phyloP scores from a whole-genome alignment of 331 rosid genomes.

The Rhamnella rubrinervis region DNA sequence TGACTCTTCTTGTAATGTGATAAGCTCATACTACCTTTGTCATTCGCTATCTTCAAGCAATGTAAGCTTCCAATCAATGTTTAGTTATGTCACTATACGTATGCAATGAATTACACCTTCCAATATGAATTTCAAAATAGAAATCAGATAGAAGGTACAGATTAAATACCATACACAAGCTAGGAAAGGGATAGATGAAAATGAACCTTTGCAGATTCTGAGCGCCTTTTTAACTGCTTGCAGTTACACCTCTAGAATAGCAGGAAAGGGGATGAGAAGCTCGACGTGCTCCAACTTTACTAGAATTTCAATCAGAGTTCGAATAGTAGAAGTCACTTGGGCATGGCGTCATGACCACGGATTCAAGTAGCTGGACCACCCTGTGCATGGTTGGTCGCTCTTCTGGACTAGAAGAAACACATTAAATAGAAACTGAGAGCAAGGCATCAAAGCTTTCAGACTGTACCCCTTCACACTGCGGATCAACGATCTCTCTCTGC shows the following conservation, averaged over 20 bases:
- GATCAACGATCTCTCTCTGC: slow-evolving; percentile 82
- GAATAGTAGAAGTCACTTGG: slow-evolving; percentile 96
- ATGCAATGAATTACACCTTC: too few relatives aligned
- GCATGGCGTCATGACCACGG: slow-evolving; percentile 97
- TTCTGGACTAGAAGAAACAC: slow-evolving; percentile 88
- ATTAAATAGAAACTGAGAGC: slow-evolving; percentile 78
- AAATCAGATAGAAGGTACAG: too few relatives aligned
- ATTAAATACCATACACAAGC: too few relatives aligned
- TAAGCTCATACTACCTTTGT: too few relatives aligned
- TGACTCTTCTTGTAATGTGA: too few relatives aligned
- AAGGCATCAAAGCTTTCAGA: slow-evolving; percentile 85
- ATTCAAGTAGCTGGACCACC: slow-evolving; percentile 90
- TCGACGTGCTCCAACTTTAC: slow-evolving; percentile 21
- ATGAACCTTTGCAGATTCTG: slow-evolving; percentile 28
- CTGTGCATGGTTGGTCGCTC: slow-evolving; percentile 98
- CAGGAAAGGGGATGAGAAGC: slow-evolving; percentile 29
- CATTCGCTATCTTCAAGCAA: too few relatives aligned
- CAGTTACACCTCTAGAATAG: slow-evolving; percentile 23
- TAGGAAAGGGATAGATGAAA: background rate
- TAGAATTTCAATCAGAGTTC: slow-evolving; percentile 61
- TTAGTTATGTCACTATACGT: too few relatives aligned
- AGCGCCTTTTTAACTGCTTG: slow-evolving; percentile 20
- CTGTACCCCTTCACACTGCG: slow-evolving; percentile 81
- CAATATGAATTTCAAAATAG: too few relatives aligned
- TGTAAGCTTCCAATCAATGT: too few relatives aligned